phyloP scores from a whole-genome alignment of 768 basidiomycete genomes.

The Mycena crocata region DNA sequence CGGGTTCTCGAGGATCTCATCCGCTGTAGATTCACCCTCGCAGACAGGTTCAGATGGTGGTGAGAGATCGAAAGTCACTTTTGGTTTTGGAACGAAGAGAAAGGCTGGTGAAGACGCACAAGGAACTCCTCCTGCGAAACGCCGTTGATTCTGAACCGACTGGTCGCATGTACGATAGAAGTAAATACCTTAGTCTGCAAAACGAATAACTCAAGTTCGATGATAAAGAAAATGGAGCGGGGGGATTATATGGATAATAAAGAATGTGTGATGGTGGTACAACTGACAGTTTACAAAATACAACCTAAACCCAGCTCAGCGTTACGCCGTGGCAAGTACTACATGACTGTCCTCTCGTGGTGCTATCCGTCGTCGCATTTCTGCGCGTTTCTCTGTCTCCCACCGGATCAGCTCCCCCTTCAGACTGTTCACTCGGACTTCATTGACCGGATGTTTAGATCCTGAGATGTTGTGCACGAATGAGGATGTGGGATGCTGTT shows the following conservation, averaged over 20 bases:
- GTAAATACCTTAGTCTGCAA: too few species aligned
- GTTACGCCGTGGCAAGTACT: constrained; percentile 21
- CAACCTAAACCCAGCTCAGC: background rate
- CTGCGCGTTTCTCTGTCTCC: constrained; percentile 63
- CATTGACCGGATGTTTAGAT: constrained; percentile 74
- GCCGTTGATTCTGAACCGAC: constrained; percentile 44
- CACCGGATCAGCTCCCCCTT: constrained; percentile 78
- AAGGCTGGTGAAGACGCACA: constrained; percentile 80
- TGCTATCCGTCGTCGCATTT: constrained; percentile 18
- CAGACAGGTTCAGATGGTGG: constrained; percentile 65
- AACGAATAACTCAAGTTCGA: too few species aligned
- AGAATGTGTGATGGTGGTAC: constrained; percentile 27
- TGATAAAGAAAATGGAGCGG: constrained; percentile 11
- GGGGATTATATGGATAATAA: constrained; percentile 27
- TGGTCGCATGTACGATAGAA: constrained; percentile 10
- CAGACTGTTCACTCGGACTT: constrained; percentile 70
- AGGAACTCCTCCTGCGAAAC: constrained; percentile 76
- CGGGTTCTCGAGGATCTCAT: constrained; percentile 82
- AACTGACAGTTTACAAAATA: constrained; percentile 27
- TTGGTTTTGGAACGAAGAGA: constrained; percentile 84
- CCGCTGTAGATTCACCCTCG: constrained; percentile 64
- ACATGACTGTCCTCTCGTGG: constrained; percentile 19
- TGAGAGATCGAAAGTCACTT: constrained; percentile 80
- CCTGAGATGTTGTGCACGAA: constrained; percentile 63
- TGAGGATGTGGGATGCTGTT: constrained; percentile 33